These are phyloP conservation scores for Acanthamoeba castellanii DNA, from an alignment of 208 protist genomes.

Conservation along the genomic window DNA sequence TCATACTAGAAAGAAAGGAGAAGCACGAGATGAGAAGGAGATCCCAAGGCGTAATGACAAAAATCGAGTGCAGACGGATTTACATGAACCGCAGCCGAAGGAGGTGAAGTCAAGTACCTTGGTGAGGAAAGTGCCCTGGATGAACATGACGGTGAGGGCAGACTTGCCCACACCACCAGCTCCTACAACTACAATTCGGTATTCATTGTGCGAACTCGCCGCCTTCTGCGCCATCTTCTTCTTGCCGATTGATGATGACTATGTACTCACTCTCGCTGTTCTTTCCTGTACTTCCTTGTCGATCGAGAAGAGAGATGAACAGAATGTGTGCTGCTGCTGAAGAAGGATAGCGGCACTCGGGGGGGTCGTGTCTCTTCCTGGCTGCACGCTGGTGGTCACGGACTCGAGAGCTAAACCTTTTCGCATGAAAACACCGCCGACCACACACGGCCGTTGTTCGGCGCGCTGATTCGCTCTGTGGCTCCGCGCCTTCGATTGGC, in stretches of 20 bases:
- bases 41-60: neutral
- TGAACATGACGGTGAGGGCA: constrained; percentile 75
- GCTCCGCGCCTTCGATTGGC: neutral
- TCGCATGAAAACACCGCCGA: constrained; percentile 1
- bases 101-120: constrained; percentile 27
- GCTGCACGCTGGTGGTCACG: neutral
- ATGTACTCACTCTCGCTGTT: no score
- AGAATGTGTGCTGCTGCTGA: no score
- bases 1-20: constrained; percentile 1
- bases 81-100: neutral
- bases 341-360: no score
- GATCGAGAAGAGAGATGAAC: neutral
- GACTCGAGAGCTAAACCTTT: neutral
- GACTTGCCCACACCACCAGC: constrained; percentile 75
- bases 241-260: neutral
- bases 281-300: neutral
- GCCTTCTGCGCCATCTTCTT: constrained; percentile 54
- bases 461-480: neutral
- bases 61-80: neutral
- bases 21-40: neutral
- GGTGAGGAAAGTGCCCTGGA: constrained; percentile 71
- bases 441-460: neutral
- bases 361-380: neutral
- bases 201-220: constrained; percentile 73
- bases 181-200: constrained; percentile 76